Base-by-base conservation (phyloP, 1,139 yeast species). In the Blastobotrys aristatus region DNA sequence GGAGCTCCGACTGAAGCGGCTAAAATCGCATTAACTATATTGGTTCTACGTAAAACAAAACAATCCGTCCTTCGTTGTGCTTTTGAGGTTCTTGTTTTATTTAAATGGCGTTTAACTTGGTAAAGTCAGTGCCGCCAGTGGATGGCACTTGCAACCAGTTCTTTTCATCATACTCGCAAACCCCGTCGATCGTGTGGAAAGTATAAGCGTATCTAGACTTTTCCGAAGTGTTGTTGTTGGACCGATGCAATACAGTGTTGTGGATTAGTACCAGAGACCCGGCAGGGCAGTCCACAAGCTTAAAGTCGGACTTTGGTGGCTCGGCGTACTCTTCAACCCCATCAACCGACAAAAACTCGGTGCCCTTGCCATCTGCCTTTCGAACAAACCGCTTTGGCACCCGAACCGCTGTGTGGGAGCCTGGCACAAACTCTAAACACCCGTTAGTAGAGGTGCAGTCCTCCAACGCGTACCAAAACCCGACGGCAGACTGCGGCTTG, bases 111-210 rank as follows among this genome's bases (percentile, higher is more conserved):
- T 24, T 24, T 29, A 57, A 43, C 45, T 41, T 42, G 10, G 80
- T 75, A 54, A 84, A 84, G 24, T 82, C 67, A 0, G 72, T 65
- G 0, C 88, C 85, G 0, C 90, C 89, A 16, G 75, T 55, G 1
- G 82, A 79, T 0, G 94, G 94, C 1, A 84, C 80, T 59, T 84
- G 95, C 33, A 84, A 69, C 94, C 95, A 84, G 61, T 84, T 84
- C 59, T 71, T 65, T 27, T 69, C 68, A 59, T 84, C 94, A 58
- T 83, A 84, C 29, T 73, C 63, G 27, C 70, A 64, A 1, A 58
- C 64, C 1, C 90, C 94, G 47, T 85, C 95, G 51, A 85, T 82
- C 40, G 82, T 75, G 61, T 85, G 95, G 66, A 85, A 85, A 0
- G 94, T 84, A 64, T 84, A 85, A 1, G 90, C 94, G 58, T 73